Evolutionary conservation across 1,284 basidiomycete species (phyloP).

Genomic region (Schizopora paradoxa): DNA sequence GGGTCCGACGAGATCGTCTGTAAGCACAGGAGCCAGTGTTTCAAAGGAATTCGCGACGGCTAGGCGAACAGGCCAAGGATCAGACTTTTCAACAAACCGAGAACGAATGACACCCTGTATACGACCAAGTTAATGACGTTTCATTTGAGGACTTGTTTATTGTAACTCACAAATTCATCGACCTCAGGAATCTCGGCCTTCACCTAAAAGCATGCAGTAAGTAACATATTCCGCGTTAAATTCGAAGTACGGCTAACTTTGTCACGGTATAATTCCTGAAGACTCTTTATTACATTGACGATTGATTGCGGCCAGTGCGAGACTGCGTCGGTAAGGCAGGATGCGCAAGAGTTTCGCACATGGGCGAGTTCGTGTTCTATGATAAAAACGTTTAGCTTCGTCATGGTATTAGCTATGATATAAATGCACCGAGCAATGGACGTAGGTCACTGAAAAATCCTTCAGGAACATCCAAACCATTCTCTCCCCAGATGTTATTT

Average conservation of each 20-base stretch:
- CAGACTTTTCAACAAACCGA: constrained; percentile 82
- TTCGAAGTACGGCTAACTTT: constrained; percentile 43
- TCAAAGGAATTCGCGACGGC: constrained; percentile 75
- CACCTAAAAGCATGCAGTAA: constrained; percentile 41
- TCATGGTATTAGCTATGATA: not conserved
- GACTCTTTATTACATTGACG: constrained; percentile 36
- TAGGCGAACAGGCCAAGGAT: constrained; percentile 86
- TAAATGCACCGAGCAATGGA: constrained; percentile 59
- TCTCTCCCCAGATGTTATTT: constrained; percentile 89
- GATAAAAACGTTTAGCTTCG: constrained; percentile 12
- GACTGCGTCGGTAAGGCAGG: constrained; percentile 75
- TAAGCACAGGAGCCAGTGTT: constrained; percentile 65
- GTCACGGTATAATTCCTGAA: constrained; percentile 78
- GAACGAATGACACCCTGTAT: constrained; percentile 89
- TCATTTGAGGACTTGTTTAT: constrained; percentile 3
- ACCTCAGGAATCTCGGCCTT: constrained; percentile 87
- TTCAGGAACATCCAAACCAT: constrained; percentile 87
- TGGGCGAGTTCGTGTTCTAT: constrained; percentile 78
- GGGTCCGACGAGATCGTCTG: constrained; percentile 59
- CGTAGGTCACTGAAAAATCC: constrained; percentile 62
- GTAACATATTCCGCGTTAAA: not conserved
- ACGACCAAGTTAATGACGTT: not conserved
- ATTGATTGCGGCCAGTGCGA: constrained; percentile 72
- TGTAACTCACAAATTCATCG: constrained; percentile 71
- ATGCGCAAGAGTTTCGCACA: constrained; percentile 72